Evolutionary conservation across 2,329 filamentous ascomycete genomes (phyloP).

Genomic region (Metarhizium brunneum): DNA sequence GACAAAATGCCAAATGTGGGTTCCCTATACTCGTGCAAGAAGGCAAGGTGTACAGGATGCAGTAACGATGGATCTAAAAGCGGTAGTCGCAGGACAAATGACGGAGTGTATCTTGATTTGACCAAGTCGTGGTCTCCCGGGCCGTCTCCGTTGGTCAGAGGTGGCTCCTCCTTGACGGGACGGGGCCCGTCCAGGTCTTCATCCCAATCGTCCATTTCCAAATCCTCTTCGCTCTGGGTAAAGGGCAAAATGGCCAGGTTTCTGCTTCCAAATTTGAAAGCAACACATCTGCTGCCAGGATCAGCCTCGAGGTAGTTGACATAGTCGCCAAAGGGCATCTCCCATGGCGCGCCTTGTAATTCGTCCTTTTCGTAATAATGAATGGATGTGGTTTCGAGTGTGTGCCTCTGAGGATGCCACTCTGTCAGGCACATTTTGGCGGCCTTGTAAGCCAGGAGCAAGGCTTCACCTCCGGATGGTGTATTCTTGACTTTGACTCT

Average conservation of each 20-base stretch:
- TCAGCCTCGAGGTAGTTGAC: slow-evolving; percentile 80
- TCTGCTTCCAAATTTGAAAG: slow-evolving; percentile 81
- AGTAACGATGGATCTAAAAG: slow-evolving; percentile 80
- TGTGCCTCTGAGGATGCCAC: slow-evolving; percentile 77
- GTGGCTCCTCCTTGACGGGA: slow-evolving; percentile 35
- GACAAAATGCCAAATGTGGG: slow-evolving; percentile 94
- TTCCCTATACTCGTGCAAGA: slow-evolving; percentile 93
- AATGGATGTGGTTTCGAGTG: slow-evolving; percentile 82
- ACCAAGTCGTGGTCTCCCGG: slow-evolving; percentile 6
- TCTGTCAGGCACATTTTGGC: slow-evolving; percentile 89
- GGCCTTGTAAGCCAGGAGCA: slow-evolving; percentile 78
- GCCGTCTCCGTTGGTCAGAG: slow-evolving; percentile 25
- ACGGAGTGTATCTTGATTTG: slow-evolving; percentile 68
- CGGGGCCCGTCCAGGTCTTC: slow-evolving; percentile 66
- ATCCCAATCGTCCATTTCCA: slow-evolving; percentile 88
- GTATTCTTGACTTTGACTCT: slow-evolving; percentile 65
- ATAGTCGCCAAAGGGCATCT: slow-evolving; percentile 63
- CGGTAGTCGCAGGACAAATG: slow-evolving; percentile 86
- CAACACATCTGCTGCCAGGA: slow-evolving; percentile 85
- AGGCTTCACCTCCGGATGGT: slow-evolving; percentile 71
- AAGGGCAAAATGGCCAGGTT: slow-evolving; percentile 93
- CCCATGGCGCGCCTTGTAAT: slow-evolving; percentile 73
- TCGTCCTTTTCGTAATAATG: slow-evolving; percentile 98
- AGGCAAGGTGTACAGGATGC: slow-evolving; percentile 84
- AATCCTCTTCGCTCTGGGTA: slow-evolving; percentile 73